Percentiles rank a stretch among this genome's conserved stretches.
Evolutionary conservation across 2,329 filamentous ascomycete species (phyloP).

Genomic region (Xylaria sp.): DNA sequence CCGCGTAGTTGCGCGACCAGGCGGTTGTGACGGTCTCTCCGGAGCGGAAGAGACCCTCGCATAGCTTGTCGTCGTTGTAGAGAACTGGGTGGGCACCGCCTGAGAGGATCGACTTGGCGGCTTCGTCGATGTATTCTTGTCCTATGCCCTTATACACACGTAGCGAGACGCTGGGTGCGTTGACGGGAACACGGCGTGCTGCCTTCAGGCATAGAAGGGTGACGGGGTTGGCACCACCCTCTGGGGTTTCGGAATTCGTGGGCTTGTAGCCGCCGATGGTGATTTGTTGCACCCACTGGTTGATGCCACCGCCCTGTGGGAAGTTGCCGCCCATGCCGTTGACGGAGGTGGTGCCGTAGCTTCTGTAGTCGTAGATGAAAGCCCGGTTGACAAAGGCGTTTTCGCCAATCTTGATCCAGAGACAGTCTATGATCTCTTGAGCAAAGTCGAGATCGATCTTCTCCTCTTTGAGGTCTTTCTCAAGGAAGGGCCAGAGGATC

Average conservation of each 20-base stretch:
- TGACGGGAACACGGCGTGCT: slow-evolving; percentile 32
- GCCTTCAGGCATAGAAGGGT: slow-evolving; percentile 31
- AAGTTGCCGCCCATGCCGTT: slow-evolving; percentile 32
- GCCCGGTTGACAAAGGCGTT: slow-evolving; percentile 36
- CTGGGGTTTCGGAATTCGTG: slow-evolving; percentile 19
- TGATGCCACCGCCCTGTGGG: slow-evolving; percentile 34
- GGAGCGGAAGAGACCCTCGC: slow-evolving; percentile 27
- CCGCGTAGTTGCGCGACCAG: slow-evolving; percentile 32
- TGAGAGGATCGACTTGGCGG: slow-evolving; percentile 26
- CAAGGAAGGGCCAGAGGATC: slow-evolving; percentile 33
- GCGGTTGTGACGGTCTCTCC: slow-evolving; percentile 18
- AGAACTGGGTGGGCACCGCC: slow-evolving; percentile 31
- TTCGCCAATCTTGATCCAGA: slow-evolving; percentile 36
- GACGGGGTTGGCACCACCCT: slow-evolving; percentile 31
- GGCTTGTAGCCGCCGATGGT: slow-evolving; percentile 31
- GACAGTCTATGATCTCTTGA: slow-evolving; percentile 33
- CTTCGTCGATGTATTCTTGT: slow-evolving; percentile 25
- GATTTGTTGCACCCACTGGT: slow-evolving; percentile 35
- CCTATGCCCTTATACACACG: slow-evolving; percentile 27
- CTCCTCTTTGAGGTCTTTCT: slow-evolving; percentile 11
- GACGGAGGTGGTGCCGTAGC: slow-evolving; percentile 28
- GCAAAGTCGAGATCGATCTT: slow-evolving; percentile 15
- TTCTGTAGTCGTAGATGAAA: slow-evolving; percentile 34
- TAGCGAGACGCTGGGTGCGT: slow-evolving; percentile 31
- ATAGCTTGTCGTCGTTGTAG: slow-evolving; percentile 34